These are phyloP conservation scores for Silybum marianum DNA, from an alignment of 129 eudicot species.

Conservation along the genomic window DNA sequence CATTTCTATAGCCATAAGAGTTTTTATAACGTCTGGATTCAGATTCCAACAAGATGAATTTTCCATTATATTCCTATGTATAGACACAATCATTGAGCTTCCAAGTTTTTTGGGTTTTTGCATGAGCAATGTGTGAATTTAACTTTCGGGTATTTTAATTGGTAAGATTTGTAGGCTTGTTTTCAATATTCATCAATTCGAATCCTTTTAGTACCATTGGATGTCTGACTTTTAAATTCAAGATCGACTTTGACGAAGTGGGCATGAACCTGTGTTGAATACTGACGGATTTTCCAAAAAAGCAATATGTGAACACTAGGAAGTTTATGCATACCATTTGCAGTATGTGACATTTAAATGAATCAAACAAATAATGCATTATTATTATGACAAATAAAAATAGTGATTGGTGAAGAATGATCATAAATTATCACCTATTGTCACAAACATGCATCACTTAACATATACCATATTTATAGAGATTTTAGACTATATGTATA, in stretches of 20 bases:
- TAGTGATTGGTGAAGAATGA: background rate
- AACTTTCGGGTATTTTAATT: background rate
- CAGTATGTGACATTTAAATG: background rate
- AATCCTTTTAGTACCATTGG: background rate
- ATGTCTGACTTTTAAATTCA: background rate
- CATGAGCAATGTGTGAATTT: background rate
- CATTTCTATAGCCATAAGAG: background rate
- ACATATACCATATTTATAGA: background rate
- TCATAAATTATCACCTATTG: background rate
- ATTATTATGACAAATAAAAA: background rate
- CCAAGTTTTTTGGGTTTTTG: background rate
- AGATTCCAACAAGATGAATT: background rate
- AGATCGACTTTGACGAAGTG: background rate
- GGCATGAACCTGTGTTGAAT: background rate
- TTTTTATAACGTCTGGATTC: background rate
- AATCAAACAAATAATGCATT: background rate
- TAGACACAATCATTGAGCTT: background rate
- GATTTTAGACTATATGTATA: background rate
- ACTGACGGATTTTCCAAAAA: background rate
- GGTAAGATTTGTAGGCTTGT: background rate
- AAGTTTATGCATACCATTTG: background rate
- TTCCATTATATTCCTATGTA: background rate
- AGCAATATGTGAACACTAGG: background rate
- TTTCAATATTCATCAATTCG: background rate
- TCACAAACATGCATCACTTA: background rate